Evolutionary conservation across 1,284 basidiomycete genomes (phyloP), one percentile per base, ranked within the genome.

Genomic region (Cystobasidium pallidum): DNA sequence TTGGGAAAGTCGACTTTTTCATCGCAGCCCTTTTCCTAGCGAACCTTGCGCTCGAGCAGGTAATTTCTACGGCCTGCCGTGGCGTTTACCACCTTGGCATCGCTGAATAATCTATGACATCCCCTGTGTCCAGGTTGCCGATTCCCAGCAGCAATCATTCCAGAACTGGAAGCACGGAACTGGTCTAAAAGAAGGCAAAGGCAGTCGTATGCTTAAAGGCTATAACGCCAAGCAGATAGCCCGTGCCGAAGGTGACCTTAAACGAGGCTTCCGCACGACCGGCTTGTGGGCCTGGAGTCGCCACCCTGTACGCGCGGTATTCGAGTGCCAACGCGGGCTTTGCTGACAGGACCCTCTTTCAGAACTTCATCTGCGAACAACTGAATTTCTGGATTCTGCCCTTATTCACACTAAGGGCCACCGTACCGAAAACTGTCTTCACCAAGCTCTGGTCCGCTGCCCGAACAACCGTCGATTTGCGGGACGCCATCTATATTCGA

Each of bases 121-220:
- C 21, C 2, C 15, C 11, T 45, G n/a, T 45, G 21, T 11, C 26
- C 55, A 71, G 81, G 86, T 85, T 0, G 86, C 92, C 3, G 94
- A 98, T 81, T 92, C 94, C 77, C 91, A 94, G 79, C 94, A 97
- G 79, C 94, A 87, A 81, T 86, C 87, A 2, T 96, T 86, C 79
- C 85, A 86, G 78, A 86, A 86, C 7, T 91, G 87, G 82, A 97
- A 98, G 82, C 86, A 88, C 73, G 78, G 62, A 58, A 43, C 72
- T 70, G 43, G 36, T 54, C 21, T 30, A 26, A 21, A 75, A 66
- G 41, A 74, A 73, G 74, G 68, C 34, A 62, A 65, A 43, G 52
- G 64, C 6, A 34, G 64, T 51, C 30, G 74, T 26, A 43, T 51
- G 47, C 26, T 71, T 8, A 51, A 74, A 61, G 32, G 76, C 89